Percentiles rank a stretch among this genome's conserved stretches.
phyloP scores from a whole-genome alignment of 495 filamentous ascomycete genomes.

The Mycothermus thermophilus region DNA sequence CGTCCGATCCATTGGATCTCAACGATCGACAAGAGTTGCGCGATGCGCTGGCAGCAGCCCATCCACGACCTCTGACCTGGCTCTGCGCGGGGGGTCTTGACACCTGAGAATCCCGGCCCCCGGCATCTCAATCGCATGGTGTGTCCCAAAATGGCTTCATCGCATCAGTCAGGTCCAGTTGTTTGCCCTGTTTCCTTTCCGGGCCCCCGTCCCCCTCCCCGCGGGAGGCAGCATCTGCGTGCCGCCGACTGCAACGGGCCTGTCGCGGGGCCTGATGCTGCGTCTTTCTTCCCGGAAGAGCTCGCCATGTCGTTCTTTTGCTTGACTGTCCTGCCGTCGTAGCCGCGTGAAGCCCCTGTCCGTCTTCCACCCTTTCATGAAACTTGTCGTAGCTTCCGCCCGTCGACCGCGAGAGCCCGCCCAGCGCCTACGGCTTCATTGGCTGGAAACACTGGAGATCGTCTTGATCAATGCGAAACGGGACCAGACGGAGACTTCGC shows the following conservation, averaged over 20 bases:
- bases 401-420: no score
- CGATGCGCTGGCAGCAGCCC: constrained; percentile 18
- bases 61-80: constrained; percentile 7
- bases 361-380: constrained; percentile 9
- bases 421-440: constrained; percentile 24
- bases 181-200: no score
- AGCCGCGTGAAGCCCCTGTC: constrained; percentile 5
- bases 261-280: no score
- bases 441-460: constrained; percentile 17
- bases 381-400: no score
- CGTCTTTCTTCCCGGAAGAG: not conserved
- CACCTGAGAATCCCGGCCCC: constrained; percentile 1
- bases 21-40: constrained; percentile 9
- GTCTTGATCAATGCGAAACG: constrained; percentile 21
- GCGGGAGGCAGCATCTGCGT: no score
- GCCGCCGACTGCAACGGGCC: no score
- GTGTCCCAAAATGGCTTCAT: no score
- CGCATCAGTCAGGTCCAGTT: no score
- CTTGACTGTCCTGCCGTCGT: not conserved
- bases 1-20: constrained; percentile 17
- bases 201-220: no score
- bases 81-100: constrained; percentile 2
- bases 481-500: constrained; percentile 6
- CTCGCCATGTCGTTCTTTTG: no score
- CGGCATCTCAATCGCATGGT: no score